These are phyloP conservation scores for Fusarium guadeloupense DNA, from an alignment of 2,329 filamentous ascomycete species.

Conservation along the genomic window DNA sequence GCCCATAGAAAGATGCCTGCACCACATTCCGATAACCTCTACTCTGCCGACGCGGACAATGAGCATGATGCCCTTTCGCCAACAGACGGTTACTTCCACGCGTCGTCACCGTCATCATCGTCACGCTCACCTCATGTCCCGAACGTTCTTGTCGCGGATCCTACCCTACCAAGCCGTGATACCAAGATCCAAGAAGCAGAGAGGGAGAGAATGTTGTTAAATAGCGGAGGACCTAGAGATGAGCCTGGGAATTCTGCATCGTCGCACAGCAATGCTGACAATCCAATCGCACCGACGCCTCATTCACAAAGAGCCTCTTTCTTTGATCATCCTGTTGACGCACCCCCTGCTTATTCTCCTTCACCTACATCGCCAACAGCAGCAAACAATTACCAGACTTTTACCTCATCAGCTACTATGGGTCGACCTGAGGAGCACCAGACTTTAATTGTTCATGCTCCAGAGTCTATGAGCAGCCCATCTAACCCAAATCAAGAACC, in stretches of 20 bases:
- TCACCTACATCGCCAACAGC: constrained; percentile 49
- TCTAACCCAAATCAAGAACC: constrained; percentile 33
- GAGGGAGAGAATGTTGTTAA: constrained; percentile 50
- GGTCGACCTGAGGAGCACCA: constrained; percentile 54
- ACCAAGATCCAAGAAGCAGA: constrained; percentile 57
- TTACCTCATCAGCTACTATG: constrained; percentile 52
- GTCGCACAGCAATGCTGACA: background rate
- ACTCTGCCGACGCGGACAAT: constrained; percentile 53
- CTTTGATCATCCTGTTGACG: constrained; percentile 47
- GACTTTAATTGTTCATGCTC: constrained; percentile 53
- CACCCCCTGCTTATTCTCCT: constrained; percentile 62
- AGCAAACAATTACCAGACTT: constrained; percentile 55
- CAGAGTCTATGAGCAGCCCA: constrained; percentile 58
- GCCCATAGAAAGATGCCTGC: constrained; percentile 51
- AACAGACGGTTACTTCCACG: constrained; percentile 62
- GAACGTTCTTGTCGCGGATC: constrained; percentile 60
- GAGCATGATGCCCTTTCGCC: constrained; percentile 56
- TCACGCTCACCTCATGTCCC: constrained; percentile 53
- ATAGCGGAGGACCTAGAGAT: constrained; percentile 24
- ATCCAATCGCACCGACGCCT: constrained; percentile 1
- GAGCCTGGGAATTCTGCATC: background rate
- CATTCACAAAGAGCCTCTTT: constrained; percentile 7
- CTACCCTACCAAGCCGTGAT: constrained; percentile 52
- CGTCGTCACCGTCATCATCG: constrained; percentile 46
- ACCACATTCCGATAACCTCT: constrained; percentile 60